Evolutionary conservation across 805 yeast species (phyloP), one percentile per base, ranked within the genome.

Genomic region (Saccharomycopsis babjevae): DNA sequence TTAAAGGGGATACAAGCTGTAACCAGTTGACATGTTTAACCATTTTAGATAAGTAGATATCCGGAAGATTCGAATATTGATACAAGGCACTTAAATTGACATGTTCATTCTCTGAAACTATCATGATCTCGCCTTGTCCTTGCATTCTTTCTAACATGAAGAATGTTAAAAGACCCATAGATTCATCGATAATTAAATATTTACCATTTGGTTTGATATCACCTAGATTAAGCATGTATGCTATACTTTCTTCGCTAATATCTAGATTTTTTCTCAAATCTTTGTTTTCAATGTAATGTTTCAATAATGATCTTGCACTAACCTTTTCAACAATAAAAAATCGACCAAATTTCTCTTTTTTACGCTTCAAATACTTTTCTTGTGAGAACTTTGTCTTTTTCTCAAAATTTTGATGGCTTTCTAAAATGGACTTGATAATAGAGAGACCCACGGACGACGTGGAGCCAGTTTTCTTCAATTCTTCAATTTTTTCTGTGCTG

Each of bases 21-120:
- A 93, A 77, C 74, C 92, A 77, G 64, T 87, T 89, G 10, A 91
- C 78, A 1, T 89, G 80, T 68, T 84, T 81, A 57, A 91, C 81
- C 79, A 86, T 82, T 28, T 75, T 71, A 34, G 77, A 73, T 38
- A 81, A 75, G 55, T 77, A 70, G 32, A 78, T 81, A 36, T 80
- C 83, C 0, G 88, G 69, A 69, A 80, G 83, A 69, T 88, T 86
- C 56, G 90, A 79, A 68, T 83, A 83, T 50, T 57, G 39, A 64
- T 82, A 80, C 61, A 93, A 73, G 0, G 88, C 82, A 62, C 86
- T 86, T 32, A 85, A 74, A 69, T 92, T 92, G 1, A 96, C 85
- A 69, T 93, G 97, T 71, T 94, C 99, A 72, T 90, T 90, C 70
- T 94, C 99, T 73, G 94, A 97, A 1, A 85, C 77, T 22, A 89